phyloP scores from a whole-genome alignment of 2,329 filamentous ascomycete species.

The Aspergillus sp. region DNA sequence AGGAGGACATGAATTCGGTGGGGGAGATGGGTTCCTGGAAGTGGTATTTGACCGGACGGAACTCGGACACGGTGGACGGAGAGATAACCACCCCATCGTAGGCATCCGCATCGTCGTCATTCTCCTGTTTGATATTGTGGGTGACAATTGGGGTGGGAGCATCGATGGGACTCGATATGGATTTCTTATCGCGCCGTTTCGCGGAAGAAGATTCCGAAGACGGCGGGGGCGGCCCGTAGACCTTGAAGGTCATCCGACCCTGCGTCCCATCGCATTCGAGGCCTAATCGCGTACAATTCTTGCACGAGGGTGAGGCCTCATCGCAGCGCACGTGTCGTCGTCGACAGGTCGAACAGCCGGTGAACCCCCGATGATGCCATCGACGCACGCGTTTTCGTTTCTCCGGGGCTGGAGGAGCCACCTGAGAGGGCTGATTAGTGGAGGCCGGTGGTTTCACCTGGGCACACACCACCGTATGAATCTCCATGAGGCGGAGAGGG shows the following conservation, averaged over 20 bases:
- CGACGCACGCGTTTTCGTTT: conserved; percentile 34
- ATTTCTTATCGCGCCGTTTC: conserved; percentile 21
- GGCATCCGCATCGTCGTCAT: conserved; percentile 8
- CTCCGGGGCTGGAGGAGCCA: conserved; percentile 15
- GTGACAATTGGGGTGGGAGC: not conserved
- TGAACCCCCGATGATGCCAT: conserved; percentile 44
- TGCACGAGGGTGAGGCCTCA: conserved; percentile 36
- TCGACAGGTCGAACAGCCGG: conserved; percentile 42
- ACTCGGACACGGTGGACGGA: conserved; percentile 20
- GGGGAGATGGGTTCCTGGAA: conserved; percentile 27
- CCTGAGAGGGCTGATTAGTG: conserved; percentile 9
- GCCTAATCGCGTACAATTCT: conserved; percentile 36
- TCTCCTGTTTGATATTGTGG: conserved; percentile 10
- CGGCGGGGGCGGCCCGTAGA: conserved; percentile 32
- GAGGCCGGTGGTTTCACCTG: conserved; percentile 16
- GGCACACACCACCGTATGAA: conserved; percentile 23
- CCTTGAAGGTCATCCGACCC: conserved; percentile 39
- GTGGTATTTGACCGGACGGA: conserved; percentile 19
- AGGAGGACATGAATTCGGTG: conserved; percentile 16
- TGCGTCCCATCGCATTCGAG: conserved; percentile 34
- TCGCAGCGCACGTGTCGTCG: conserved; percentile 41
- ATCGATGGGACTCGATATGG: conserved; percentile 8
- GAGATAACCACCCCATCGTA: conserved; percentile 26
- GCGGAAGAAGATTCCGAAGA: conserved; percentile 14
- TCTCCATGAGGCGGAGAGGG: conserved; percentile 26